These are phyloP conservation scores for Coffea humblotiana DNA, from an alignment of 305 asterid species.

Conservation along the genomic window DNA sequence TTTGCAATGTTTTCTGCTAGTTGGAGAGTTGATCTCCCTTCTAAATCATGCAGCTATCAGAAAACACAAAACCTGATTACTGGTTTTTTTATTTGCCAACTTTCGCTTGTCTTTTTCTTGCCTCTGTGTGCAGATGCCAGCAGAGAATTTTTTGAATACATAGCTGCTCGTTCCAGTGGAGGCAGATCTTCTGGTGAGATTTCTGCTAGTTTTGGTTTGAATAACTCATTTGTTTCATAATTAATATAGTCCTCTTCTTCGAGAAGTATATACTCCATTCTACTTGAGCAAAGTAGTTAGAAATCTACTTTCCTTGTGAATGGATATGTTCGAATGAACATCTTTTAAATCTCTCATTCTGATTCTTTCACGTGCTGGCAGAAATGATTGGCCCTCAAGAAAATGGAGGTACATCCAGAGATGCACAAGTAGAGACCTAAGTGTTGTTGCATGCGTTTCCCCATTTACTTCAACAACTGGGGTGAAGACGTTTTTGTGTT, in stretches of 20 bases:
- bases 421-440: slow-evolving; percentile 1
- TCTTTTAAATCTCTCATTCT: background rate
- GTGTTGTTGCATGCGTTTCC: slow-evolving; percentile 3
- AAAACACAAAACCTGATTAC: background rate
- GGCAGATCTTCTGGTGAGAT: slow-evolving; percentile 39
- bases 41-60: background rate
- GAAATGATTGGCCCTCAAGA: slow-evolving; percentile 20
- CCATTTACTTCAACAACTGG: slow-evolving; percentile 32
- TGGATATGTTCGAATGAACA: background rate
- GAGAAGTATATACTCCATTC: background rate
- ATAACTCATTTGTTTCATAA: background rate
- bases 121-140: slow-evolving; percentile 37
- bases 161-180: slow-evolving; percentile 30
- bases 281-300: background rate
- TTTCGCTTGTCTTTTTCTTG: background rate
- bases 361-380: background rate
- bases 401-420: slow-evolving; percentile 15
- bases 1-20: background rate
- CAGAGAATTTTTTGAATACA: slow-evolving; percentile 36
- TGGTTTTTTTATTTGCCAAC: background rate
- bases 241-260: background rate
- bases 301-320: background rate
- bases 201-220: background rate
- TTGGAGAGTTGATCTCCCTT: background rate
- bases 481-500: slow-evolving; percentile 28